Evolutionary conservation across 306 rosid genomes (phyloP).

Genomic region (Styphnolobium japonicum): DNA sequence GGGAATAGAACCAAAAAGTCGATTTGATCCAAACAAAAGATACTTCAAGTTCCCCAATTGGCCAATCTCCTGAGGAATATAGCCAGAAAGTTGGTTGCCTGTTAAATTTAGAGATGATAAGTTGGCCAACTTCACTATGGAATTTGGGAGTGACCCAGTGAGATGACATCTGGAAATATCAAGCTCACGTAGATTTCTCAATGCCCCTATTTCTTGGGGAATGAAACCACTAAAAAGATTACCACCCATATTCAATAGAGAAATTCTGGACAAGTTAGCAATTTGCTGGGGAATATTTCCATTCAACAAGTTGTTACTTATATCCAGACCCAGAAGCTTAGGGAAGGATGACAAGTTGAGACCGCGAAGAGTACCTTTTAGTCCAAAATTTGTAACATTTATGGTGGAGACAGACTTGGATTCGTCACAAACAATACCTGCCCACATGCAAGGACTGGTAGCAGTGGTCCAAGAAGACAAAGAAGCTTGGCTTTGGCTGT

Average conservation of each 20-base stretch:
- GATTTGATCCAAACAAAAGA: neutral
- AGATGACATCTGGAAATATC: neutral
- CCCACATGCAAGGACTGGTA: constrained; percentile 27
- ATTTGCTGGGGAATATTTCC: constrained; percentile 32
- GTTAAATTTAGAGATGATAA: neutral
- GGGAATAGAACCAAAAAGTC: constrained; percentile 21
- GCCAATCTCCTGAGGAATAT: constrained; percentile 7
- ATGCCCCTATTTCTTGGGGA: constrained; percentile 19
- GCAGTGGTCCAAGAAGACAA: constrained; percentile 28
- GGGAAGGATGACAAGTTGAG: constrained; percentile 38
- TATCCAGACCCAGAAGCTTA: neutral
- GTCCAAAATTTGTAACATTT: constrained; percentile 3
- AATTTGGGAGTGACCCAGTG: neutral
- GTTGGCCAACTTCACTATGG: neutral
- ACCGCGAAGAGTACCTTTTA: constrained; percentile 31
- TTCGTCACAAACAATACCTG: constrained; percentile 25
- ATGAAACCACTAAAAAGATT: constrained; percentile 19
- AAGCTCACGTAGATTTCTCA: neutral
- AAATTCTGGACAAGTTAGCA: constrained; percentile 22
- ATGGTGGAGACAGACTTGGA: neutral
- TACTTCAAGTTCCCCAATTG: neutral
- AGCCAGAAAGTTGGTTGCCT: neutral
- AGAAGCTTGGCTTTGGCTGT: constrained; percentile 24
- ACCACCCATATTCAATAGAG: neutral
- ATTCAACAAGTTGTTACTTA: constrained; percentile 6